phyloP scores from a whole-genome alignment of 305 asterid species.

The Fraxinus sp. region DNA sequence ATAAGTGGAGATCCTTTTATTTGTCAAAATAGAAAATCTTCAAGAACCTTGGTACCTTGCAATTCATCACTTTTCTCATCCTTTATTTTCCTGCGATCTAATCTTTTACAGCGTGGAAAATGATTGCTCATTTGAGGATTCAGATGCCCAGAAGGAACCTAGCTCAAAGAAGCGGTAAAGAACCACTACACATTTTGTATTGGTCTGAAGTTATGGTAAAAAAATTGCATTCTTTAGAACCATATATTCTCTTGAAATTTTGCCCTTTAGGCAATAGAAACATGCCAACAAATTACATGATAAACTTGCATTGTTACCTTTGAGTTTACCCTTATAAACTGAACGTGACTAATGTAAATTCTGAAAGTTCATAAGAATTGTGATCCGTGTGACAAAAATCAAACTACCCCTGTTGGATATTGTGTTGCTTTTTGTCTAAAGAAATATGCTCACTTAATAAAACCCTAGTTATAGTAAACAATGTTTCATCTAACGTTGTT shows the following conservation, averaged over 20 bases:
- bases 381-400: neutral
- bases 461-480: neutral
- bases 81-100: neutral
- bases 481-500: conserved; percentile 12
- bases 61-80: neutral
- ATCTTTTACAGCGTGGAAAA: conserved; percentile 39
- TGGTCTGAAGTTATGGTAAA: neutral
- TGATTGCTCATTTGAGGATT: conserved; percentile 60
- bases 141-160: conserved; percentile 55
- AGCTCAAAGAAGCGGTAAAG: conserved; percentile 66
- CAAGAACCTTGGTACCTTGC: neutral
- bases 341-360: neutral
- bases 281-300: neutral
- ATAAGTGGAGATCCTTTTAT: neutral
- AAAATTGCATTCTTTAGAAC: neutral
- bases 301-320: neutral
- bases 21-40: neutral
- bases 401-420: neutral
- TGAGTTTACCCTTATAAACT: neutral
- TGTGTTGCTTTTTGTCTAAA: neutral
- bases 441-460: neutral
- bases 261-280: neutral
- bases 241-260: neutral
- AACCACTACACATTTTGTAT: conserved; percentile 3
- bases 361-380: neutral